Percentiles rank a stretch among this genome's conserved stretches.
Evolutionary conservation across 2,329 filamentous ascomycete genomes (phyloP).

Genomic region (Chaetoscypha palmicola): DNA sequence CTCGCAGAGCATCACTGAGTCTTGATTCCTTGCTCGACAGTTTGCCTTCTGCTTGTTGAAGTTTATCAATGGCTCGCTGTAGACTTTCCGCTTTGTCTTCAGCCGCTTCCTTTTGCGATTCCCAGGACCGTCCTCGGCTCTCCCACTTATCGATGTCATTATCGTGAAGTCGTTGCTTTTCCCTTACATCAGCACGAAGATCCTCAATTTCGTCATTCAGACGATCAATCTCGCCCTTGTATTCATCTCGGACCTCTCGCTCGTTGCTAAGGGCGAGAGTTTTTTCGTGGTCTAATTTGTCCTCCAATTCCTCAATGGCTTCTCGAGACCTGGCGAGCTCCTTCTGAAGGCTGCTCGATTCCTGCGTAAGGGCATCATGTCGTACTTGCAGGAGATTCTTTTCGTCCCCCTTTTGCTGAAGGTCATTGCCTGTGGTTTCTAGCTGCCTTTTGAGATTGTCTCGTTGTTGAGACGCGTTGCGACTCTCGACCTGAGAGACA

Average conservation of each 20-base stretch:
- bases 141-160: slow-evolving; percentile 70
- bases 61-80: slow-evolving; percentile 62
- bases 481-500: slow-evolving; percentile 22
- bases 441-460: slow-evolving; percentile 33
- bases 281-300: slow-evolving; percentile 39
- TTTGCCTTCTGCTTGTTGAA: slow-evolving; percentile 61
- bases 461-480: slow-evolving; percentile 8
- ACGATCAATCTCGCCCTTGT: slow-evolving; percentile 47
- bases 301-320: slow-evolving; percentile 40
- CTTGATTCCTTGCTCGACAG: slow-evolving; percentile 61
- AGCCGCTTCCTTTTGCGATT: slow-evolving; percentile 57
- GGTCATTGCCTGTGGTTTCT: slow-evolving; percentile 50
- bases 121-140: slow-evolving; percentile 55
- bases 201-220: slow-evolving; percentile 44
- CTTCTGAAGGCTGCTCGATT: slow-evolving; percentile 59
- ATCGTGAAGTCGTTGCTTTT: slow-evolving; percentile 64
- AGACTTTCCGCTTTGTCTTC: slow-evolving; percentile 62
- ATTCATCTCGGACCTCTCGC: slow-evolving; percentile 48
- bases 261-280: slow-evolving; percentile 44
- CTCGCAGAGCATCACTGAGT: slow-evolving; percentile 61
- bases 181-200: slow-evolving; percentile 47
- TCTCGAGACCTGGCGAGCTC: slow-evolving; percentile 47
- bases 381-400: slow-evolving; percentile 63
- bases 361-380: slow-evolving; percentile 58
- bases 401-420: slow-evolving; percentile 53